Conservation (phyloP, 345 rosid genomes). For the Hevea brasiliensis region DNA sequence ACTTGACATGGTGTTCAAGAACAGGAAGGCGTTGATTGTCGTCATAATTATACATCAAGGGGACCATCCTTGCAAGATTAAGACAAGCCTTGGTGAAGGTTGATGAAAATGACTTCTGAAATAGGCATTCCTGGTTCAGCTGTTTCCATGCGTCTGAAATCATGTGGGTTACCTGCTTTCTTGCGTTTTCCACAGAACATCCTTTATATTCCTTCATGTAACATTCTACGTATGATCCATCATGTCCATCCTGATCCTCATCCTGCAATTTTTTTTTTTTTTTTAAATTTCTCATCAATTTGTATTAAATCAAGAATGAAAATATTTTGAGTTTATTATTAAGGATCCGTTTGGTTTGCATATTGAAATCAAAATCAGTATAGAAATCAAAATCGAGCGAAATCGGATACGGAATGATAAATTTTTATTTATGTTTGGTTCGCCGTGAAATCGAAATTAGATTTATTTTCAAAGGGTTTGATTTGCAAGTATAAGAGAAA, state of each 20-base stretch:
- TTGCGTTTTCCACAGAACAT: slow-evolving; percentile 29
- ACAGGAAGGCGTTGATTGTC: slow-evolving; percentile 39
- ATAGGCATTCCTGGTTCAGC: slow-evolving; percentile 48
- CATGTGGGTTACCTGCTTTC: slow-evolving; percentile 30
- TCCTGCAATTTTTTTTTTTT: slow-evolving; percentile 46
- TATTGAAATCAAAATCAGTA: too few relatives aligned
- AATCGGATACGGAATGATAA: too few relatives aligned
- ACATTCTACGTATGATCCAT: slow-evolving; percentile 61
- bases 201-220: slow-evolving; percentile 45
- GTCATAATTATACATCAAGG: slow-evolving; percentile 57
- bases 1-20: slow-evolving; percentile 37
- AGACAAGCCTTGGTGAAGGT: slow-evolving; percentile 38
- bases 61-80: slow-evolving; percentile 56
- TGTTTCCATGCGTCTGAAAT: slow-evolving; percentile 59
- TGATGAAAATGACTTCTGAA: slow-evolving; percentile 33
- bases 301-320: too few relatives aligned
- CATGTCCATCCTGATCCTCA: slow-evolving; percentile 54
- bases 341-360: too few relatives aligned
- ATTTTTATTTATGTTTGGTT: too few relatives aligned
- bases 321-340: too few relatives aligned
- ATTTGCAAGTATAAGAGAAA: too few relatives aligned
- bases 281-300: too few relatives aligned
- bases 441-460: too few relatives aligned
- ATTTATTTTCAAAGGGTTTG: too few relatives aligned
- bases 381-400: too few relatives aligned